Evolutionary conservation across 768 basidiomycete species (phyloP).

Genomic region (Lactarius vividus): DNA sequence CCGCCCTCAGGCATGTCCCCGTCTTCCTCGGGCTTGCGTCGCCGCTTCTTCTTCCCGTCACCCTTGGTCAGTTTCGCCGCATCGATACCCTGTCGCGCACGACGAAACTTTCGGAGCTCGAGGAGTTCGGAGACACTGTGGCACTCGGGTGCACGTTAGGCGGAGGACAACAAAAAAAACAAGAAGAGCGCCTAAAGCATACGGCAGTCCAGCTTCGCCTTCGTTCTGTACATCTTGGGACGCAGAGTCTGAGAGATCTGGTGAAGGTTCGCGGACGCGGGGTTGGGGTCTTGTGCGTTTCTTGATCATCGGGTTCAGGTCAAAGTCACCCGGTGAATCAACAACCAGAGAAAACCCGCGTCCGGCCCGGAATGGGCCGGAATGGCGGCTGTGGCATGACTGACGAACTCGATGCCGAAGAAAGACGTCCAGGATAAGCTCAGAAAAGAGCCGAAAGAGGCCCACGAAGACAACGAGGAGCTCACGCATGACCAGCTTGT

Average conservation of each 20-base stretch:
- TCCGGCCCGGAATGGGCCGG: too few species aligned
- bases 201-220: conserved; percentile 46
- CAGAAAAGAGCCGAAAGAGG: too few species aligned
- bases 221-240: conserved; percentile 26
- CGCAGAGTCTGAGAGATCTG: conserved; percentile 33
- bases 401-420: too few species aligned
- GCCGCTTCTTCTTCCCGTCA: conserved; percentile 70
- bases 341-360: too few species aligned
- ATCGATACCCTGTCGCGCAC: conserved; percentile 80
- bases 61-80: conserved; percentile 81
- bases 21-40: conserved; percentile 44
- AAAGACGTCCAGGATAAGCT: too few species aligned
- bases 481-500: too few species aligned
- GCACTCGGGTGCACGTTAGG: conserved; percentile 19
- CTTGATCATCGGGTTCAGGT: conserved; percentile 55
- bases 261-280: conserved; percentile 51
- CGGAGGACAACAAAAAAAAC: neutral
- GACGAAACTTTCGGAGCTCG: conserved; percentile 74
- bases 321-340: too few species aligned
- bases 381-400: too few species aligned
- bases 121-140: conserved; percentile 77
- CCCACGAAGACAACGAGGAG: too few species aligned
- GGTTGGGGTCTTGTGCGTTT: conserved; percentile 68
- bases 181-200: conserved; percentile 32
- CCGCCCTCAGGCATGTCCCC: conserved; percentile 52